Percentiles rank a stretch among this genome's conserved stretches.
Evolutionary conservation across 176 grass and related monocot species (phyloP).

Genomic region (Bromus sterilis): DNA sequence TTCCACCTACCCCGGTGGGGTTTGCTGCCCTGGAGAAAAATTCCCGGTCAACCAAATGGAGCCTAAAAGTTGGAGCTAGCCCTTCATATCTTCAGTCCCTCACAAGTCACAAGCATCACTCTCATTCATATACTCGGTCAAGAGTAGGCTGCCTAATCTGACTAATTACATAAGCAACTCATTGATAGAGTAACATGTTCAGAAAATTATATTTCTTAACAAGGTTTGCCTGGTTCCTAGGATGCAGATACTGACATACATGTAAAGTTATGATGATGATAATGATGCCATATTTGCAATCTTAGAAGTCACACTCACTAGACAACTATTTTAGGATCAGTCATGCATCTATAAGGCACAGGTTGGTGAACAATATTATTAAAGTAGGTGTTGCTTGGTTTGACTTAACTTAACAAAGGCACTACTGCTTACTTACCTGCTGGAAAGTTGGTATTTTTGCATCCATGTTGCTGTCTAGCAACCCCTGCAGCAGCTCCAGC

Average conservation of each 20-base stretch:
- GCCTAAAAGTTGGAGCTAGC: background rate
- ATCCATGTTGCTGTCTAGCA: conserved; percentile 69
- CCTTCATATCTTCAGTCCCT: background rate
- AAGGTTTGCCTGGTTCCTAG: background rate
- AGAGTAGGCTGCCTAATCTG: background rate
- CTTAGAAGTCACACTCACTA: background rate
- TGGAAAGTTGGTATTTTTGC: conserved; percentile 56
- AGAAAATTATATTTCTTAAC: background rate
- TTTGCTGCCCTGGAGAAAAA: no score
- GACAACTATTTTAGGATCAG: background rate
- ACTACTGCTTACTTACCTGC: conserved; percentile 34
- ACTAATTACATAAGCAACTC: background rate
- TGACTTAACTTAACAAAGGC: background rate
- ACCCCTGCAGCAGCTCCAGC: conserved; percentile 66
- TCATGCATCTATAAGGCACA: background rate
- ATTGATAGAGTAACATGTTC: background rate
- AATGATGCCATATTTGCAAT: background rate
- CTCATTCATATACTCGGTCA: background rate
- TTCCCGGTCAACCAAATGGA: no score
- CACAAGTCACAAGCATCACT: background rate
- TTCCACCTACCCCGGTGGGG: no score
- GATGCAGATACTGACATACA: background rate
- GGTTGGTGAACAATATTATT: conserved; percentile 8
- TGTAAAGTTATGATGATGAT: background rate
- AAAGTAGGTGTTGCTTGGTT: conserved; percentile 1